phyloP scores from a whole-genome alignment of 192 early-diverging fungal genomes.

The Umbelopsis isabellina region DNA sequence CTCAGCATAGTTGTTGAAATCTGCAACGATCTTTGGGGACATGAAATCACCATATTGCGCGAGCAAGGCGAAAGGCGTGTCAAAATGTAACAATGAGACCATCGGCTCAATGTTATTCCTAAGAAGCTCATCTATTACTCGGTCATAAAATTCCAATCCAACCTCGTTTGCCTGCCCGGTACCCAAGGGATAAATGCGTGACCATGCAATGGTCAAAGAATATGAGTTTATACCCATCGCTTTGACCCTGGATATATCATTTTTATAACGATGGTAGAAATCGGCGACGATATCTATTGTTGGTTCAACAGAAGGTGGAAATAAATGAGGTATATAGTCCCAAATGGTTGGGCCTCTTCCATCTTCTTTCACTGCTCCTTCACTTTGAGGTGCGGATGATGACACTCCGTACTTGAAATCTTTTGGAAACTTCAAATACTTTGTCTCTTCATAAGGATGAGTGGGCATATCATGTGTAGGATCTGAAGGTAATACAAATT shows the following conservation, averaged over 20 bases:
- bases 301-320: constrained; percentile 34
- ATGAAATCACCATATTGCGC: not conserved
- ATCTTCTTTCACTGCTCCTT: constrained; percentile 48
- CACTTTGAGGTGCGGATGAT: constrained; percentile 49
- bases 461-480: not conserved
- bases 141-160: constrained; percentile 50
- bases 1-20: not conserved
- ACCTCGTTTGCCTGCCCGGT: constrained; percentile 37
- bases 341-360: constrained; percentile 49
- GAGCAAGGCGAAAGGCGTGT: not conserved
- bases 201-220: constrained; percentile 51
- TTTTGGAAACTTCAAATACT: not conserved
- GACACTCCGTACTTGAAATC: constrained; percentile 29
- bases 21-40: not conserved
- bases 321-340: constrained; percentile 40
- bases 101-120: not conserved
- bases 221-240: constrained; percentile 39
- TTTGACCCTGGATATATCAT: constrained; percentile 42
- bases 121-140: constrained; percentile 40
- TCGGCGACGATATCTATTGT: constrained; percentile 43
- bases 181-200: constrained; percentile 49
- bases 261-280: constrained; percentile 39
- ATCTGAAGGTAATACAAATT: constrained; percentile 2
- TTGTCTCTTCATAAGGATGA: not conserved
- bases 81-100: constrained; percentile 4